These are phyloP conservation scores for Emergomyces africanus DNA, from an alignment of 2,329 filamentous ascomycete species.

Conservation along the genomic window DNA sequence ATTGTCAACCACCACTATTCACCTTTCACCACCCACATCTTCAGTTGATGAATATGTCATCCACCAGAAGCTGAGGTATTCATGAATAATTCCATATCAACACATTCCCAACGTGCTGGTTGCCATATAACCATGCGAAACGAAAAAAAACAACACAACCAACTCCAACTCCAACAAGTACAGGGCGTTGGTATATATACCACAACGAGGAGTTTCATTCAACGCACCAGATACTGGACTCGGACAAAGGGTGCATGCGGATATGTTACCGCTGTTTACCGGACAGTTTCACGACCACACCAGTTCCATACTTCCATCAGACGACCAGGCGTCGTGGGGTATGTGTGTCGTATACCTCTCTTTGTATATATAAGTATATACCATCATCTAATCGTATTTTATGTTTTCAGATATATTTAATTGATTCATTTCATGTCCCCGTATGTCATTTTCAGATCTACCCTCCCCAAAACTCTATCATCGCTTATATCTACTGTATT, in stretches of 20 bases:
- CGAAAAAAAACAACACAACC: background rate
- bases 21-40: background rate
- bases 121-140: background rate
- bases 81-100: background rate
- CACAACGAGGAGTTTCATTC: background rate
- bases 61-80: background rate
- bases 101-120: background rate
- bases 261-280: slow-evolving; percentile 39
- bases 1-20: background rate
- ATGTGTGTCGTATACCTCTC: slow-evolving; percentile 34
- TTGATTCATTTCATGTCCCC: background rate
- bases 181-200: background rate
- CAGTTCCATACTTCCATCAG: slow-evolving; percentile 49
- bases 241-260: slow-evolving; percentile 33
- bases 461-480: background rate
- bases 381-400: background rate
- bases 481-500: background rate
- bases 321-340: slow-evolving; percentile 48
- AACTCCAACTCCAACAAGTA: background rate
- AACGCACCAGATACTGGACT: slow-evolving; percentile 15
- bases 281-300: slow-evolving; percentile 30
- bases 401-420: background rate
- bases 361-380: background rate
- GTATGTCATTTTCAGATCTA: background rate
- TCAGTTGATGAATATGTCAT: background rate